These are phyloP conservation scores for Yamadazyma takamatsuzukensis DNA, from an alignment of 805 yeast species.

Conservation along the genomic window DNA sequence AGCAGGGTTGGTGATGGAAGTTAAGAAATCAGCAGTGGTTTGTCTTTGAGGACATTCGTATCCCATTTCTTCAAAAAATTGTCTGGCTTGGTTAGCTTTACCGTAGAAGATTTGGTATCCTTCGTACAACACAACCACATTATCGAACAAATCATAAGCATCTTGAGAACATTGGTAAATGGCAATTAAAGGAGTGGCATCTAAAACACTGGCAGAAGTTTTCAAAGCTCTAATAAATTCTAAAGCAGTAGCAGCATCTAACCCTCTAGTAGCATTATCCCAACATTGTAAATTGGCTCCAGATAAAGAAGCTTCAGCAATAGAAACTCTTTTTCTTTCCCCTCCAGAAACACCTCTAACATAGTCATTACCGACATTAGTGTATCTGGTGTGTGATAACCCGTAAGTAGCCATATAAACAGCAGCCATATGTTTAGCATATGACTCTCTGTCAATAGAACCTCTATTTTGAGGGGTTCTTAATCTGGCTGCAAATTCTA, in stretches of 20 bases:
- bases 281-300: conserved; percentile 53
- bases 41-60: conserved; percentile 57
- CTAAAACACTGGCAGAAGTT: conserved; percentile 48
- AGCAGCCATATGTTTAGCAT: conserved; percentile 37
- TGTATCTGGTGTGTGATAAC: conserved; percentile 50
- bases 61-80: conserved; percentile 57
- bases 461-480: conserved; percentile 40
- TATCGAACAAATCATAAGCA: conserved; percentile 46
- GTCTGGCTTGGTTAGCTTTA: conserved; percentile 37
- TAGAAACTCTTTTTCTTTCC: conserved; percentile 76
- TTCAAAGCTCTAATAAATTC: conserved; percentile 70
- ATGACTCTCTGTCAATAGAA: conserved; percentile 25
- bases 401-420: conserved; percentile 45
- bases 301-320: conserved; percentile 68
- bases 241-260: conserved; percentile 79
- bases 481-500: conserved; percentile 50
- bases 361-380: conserved; percentile 60
- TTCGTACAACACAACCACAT: conserved; percentile 42
- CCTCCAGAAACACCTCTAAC: conserved; percentile 78
- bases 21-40: conserved; percentile 64
- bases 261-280: conserved; percentile 82
- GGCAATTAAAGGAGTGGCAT: conserved; percentile 56
- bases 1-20: conserved; percentile 62
- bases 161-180: conserved; percentile 50
- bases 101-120: conserved; percentile 47